Evolutionary conservation across 768 basidiomycete species (phyloP), one percentile per base, ranked within the genome.

Genomic region (Mycena rosella): DNA sequence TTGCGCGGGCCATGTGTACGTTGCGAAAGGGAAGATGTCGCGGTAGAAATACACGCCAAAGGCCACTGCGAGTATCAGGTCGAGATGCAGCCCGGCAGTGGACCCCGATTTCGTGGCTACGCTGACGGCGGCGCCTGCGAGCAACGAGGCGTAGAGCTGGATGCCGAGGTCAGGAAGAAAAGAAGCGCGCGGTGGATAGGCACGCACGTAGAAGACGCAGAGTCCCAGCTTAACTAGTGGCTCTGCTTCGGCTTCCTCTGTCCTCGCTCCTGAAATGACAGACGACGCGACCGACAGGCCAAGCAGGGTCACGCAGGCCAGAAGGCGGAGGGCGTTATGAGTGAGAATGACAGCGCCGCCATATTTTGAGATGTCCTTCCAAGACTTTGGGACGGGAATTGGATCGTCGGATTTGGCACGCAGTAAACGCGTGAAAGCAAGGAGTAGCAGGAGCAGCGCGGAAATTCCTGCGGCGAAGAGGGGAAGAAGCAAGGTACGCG

Each of bases 1-100:
- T 22, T 77, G 68, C 1, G 87, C 86, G 5, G 61, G 45, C 40
- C 84, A 74, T 9, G 80, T 78, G 74, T 79, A 88, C 2, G 87
- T 90, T 10, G 83, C 81, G 15, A 91, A 73, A 5, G 91, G 90
- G 79, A 84, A 89, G 6, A 92, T 63, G 72, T 88, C 85, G 40
- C 89, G 84, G 72, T 88, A 88, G 40, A 78, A 75, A 72, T 86
- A 92, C 0, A 89, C 80, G 1, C 62, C 68, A 79, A 69, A 79
- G 63, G 73, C 78, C 58, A 69, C 82, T 30, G 80, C 56, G 9
- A 82, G 70, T 1, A 81, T 51, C 27, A 73, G 20, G 40, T 71
- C 77, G 20, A 76, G 69, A 63, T 82, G 78, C 29, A 66, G 38
- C 10, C 65, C 65, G 11, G 74, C 52, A 20, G n/a, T 34, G 2